Evolutionary conservation across 371 early-diverging fungal species (phyloP).

Genomic region (Syncephalastrum contaminatum): DNA sequence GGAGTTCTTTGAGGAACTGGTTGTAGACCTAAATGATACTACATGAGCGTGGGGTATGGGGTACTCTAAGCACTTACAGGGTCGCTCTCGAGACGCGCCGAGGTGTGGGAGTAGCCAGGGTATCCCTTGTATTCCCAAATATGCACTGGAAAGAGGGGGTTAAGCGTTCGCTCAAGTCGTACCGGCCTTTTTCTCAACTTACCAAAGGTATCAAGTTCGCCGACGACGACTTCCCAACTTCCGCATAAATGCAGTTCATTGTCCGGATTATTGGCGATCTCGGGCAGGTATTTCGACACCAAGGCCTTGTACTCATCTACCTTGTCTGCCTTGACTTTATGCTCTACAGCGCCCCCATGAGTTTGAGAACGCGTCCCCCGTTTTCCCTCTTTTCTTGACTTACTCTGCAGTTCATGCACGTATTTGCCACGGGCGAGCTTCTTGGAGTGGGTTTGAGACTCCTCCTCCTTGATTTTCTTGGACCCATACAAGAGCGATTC

Average conservation of each 20-base stretch:
- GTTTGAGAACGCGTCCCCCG: not conserved
- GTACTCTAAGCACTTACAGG: constrained; percentile 37
- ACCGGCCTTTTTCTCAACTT: constrained; percentile 22
- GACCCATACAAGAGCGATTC: constrained; percentile 68
- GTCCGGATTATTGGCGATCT: constrained; percentile 69
- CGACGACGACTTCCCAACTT: constrained; percentile 85
- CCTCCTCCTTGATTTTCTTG: constrained; percentile 51
- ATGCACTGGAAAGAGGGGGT: constrained; percentile 56
- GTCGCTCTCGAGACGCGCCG: constrained; percentile 54
- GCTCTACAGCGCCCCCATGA: constrained; percentile 44
- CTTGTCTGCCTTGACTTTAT: constrained; percentile 82
- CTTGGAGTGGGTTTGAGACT: constrained; percentile 66
- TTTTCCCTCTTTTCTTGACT: constrained; percentile 8
- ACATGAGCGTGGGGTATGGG: not conserved
- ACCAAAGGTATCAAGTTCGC: constrained; percentile 84
- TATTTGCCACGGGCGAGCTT: constrained; percentile 85
- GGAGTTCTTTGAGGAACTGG: constrained; percentile 62
- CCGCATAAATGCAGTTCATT: constrained; percentile 82
- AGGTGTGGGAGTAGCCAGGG: constrained; percentile 68
- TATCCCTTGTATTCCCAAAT: constrained; percentile 95
- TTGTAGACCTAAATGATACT: constrained; percentile 18
- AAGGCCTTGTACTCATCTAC: constrained; percentile 72
- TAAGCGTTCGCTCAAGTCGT: not conserved
- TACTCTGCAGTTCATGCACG: constrained; percentile 84
- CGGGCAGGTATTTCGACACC: constrained; percentile 69